phyloP scores from a whole-genome alignment of 2,329 filamentous ascomycete genomes.

The Gaeumannomyces tritici region DNA sequence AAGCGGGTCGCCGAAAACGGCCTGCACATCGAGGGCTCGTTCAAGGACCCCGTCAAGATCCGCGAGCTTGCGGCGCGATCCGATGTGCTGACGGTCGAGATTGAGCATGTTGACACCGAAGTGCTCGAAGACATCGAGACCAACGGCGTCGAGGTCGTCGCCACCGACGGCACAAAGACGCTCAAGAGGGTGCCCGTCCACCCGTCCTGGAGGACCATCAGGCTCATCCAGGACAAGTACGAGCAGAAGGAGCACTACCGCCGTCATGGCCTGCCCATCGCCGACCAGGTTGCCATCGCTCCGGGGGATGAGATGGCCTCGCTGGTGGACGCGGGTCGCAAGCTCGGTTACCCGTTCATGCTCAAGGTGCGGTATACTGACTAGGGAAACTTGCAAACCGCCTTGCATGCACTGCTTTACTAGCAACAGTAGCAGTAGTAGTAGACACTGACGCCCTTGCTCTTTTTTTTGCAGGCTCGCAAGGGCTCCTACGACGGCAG shows the following conservation, averaged over 20 bases:
- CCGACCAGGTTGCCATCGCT: conserved; percentile 58
- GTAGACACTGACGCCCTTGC: neutral
- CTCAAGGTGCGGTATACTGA: conserved; percentile 45
- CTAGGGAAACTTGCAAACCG: neutral
- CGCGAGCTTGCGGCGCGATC: conserved; percentile 65
- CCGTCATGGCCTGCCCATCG: conserved; percentile 59
- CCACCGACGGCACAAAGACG: conserved; percentile 25
- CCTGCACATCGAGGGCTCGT: conserved; percentile 74
- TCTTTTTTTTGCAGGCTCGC: conserved; percentile 35
- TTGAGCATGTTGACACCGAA: conserved; percentile 89
- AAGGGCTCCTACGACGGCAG: conserved; percentile 91
- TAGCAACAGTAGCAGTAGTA: too few relatives aligned
- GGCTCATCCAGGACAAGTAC: conserved; percentile 90
- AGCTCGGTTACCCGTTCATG: conserved; percentile 80
- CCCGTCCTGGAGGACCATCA: conserved; percentile 77
- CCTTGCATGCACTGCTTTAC: neutral
- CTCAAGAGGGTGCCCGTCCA: conserved; percentile 53
- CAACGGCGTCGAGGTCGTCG: conserved; percentile 44
- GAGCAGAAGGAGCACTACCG: conserved; percentile 75
- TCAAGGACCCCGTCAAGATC: conserved; percentile 74
- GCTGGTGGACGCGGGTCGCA: conserved; percentile 51
- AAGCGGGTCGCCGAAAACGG: conserved; percentile 66
- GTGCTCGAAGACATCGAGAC: conserved; percentile 75
- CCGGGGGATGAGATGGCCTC: conserved; percentile 45
- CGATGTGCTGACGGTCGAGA: conserved; percentile 85